Conservation (phyloP, 2,329 filamentous ascomycete species). For the Didymella arachidicola region DNA sequence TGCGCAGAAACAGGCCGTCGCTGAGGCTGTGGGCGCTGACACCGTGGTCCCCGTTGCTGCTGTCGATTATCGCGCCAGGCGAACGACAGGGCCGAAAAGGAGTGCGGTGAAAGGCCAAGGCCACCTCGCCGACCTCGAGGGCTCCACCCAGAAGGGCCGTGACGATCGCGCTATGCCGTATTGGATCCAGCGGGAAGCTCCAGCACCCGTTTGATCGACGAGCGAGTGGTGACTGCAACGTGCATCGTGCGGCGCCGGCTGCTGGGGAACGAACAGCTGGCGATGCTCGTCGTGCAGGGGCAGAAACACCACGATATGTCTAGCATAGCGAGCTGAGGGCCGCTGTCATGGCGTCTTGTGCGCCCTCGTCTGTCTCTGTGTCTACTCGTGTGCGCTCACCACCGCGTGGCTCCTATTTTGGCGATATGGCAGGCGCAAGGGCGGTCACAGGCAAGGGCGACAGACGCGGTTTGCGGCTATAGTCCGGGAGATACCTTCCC, state of each 20-base stretch:
- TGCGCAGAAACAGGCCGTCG: slow-evolving; percentile 11
- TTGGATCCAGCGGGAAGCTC: slow-evolving; percentile 44
- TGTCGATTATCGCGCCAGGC: slow-evolving; percentile 22
- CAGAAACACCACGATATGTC: slow-evolving; percentile 23
- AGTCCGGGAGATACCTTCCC: slow-evolving; percentile 25
- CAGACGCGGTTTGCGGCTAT: slow-evolving; percentile 19
- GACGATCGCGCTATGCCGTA: slow-evolving; percentile 38
- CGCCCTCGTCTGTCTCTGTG: neutral
- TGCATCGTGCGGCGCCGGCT: slow-evolving; percentile 40
- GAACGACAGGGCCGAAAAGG: slow-evolving; percentile 41
- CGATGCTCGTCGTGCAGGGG: slow-evolving; percentile 9
- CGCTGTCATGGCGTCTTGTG: slow-evolving; percentile 18
- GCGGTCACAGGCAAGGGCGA: slow-evolving; percentile 21
- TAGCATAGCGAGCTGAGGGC: slow-evolving; percentile 19
- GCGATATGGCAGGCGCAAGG: slow-evolving; percentile 17
- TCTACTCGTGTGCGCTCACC: neutral
- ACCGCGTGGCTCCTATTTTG: slow-evolving; percentile 23
- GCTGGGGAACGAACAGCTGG: slow-evolving; percentile 22
- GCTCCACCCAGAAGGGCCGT: slow-evolving; percentile 34
- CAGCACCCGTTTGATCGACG: slow-evolving; percentile 52
- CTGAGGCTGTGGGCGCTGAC: slow-evolving; percentile 17
- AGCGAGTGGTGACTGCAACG: slow-evolving; percentile 41
- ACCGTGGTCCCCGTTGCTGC: slow-evolving; percentile 19
- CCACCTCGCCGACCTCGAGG: slow-evolving; percentile 49
- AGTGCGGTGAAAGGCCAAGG: slow-evolving; percentile 37